Evolutionary conservation across 371 early-diverging fungal genomes (phyloP).

Genomic region (Parasitella parasitica): DNA sequence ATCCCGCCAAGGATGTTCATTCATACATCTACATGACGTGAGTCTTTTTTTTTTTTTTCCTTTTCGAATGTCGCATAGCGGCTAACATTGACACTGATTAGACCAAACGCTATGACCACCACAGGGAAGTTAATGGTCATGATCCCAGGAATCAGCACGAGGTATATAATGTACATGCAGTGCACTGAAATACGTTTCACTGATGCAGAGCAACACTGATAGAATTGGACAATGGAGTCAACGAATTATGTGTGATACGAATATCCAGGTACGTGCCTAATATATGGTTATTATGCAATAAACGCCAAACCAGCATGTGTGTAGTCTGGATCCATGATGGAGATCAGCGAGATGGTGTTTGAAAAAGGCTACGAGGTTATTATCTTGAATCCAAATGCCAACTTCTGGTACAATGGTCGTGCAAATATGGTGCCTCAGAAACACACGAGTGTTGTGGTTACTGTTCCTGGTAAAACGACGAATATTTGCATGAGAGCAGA

Average conservation of each 20-base stretch:
- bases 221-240: slow-evolving; percentile 49
- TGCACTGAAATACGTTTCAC: no score
- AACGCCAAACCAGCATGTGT: neutral
- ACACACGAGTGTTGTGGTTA: slow-evolving; percentile 1
- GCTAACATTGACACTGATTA: slow-evolving; percentile 1
- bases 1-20: slow-evolving; percentile 34
- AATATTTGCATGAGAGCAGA: neutral
- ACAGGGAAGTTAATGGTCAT: slow-evolving; percentile 39
- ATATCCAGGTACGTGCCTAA: slow-evolving; percentile 26
- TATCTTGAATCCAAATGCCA: slow-evolving; percentile 47
- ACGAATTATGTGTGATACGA: slow-evolving; percentile 48
- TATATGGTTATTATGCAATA: neutral
- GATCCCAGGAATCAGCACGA: slow-evolving; percentile 41
- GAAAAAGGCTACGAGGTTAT: slow-evolving; percentile 45
- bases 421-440: slow-evolving; percentile 15
- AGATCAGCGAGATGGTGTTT: slow-evolving; percentile 21
- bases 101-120: slow-evolving; percentile 48
- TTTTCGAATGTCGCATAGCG: no score
- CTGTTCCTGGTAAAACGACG: slow-evolving; percentile 20
- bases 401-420: slow-evolving; percentile 37
- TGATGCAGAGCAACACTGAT: no score
- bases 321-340: slow-evolving; percentile 45
- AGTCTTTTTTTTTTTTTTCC: neutral
- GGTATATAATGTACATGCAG: slow-evolving; percentile 27
- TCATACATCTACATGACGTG: slow-evolving; percentile 47